Evolutionary conservation across 2,329 filamentous ascomycete genomes (phyloP), one percentile per base, ranked within the genome.

Genomic region (Arthrinium puccinioides): DNA sequence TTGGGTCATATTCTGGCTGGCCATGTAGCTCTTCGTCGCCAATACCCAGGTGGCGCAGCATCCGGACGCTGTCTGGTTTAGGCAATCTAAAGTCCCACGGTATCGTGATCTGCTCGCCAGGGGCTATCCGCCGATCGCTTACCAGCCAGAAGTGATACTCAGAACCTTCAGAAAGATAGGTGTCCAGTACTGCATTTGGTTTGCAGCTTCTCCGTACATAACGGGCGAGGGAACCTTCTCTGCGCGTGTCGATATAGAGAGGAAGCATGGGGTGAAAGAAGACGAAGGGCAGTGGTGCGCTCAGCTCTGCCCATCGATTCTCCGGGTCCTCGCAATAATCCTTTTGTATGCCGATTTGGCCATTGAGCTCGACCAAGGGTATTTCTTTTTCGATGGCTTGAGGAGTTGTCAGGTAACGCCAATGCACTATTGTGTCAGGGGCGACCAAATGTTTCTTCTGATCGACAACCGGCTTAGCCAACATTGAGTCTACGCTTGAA

Each of bases 121-220:
- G 67, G 13, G 72, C 61, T 39, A 97, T 88, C 25, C 82, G 72
- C 37, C 84, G 76, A 49, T 86, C 86, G 50, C 87, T 88, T 41
- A 95, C 79, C 45, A 96, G 82, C 76, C 90, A 96, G 59, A 97
- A 95, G 55, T 92, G 87, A 54, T 90, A 94, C 46, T 90, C 82
- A 1, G 79, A 81, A 4, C 75, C 73, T 32, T 79, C 81, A 2
- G 86, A 86, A 32, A 96, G 76, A 47, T 88, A 85, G 0, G 89
- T 94, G 55, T 92, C 89, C 50, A 97, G 69, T 21, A 76, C 74
- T n/a, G 92, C 79, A 53, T 97, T 98, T 2, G 92, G 87, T 43
- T 77, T 79, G 64, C 92, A 98, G 52, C 92, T 97, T 47, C 90
- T 79, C 39, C 92, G 79, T n/a, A 94, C 80, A 55, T 92, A 96